Evolutionary conservation across 23 red algal species (phyloP).

Genomic region (Chondrus crispus): DNA sequence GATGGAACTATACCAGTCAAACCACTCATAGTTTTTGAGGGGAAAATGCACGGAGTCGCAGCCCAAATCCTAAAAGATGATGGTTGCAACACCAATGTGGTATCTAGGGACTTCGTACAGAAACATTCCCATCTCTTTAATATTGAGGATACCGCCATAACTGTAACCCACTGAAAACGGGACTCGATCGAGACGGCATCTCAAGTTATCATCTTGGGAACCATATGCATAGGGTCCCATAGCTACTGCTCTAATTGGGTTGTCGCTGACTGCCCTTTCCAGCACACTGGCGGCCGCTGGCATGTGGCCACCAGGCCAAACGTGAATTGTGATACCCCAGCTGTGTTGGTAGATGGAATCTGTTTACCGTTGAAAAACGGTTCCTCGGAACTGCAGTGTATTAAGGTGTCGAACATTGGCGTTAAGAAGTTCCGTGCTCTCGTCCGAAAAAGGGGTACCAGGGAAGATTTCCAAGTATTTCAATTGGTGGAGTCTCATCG

Average conservation of each 20-base stretch:
- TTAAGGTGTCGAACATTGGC: too few relatives aligned
- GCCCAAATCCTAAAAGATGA: conserved; percentile 2
- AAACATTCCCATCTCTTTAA: not conserved
- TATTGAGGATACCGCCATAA: not conserved
- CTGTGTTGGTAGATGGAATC: too few relatives aligned
- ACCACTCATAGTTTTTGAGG: not conserved
- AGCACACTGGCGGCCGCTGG: too few relatives aligned
- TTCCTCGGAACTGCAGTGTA: too few relatives aligned
- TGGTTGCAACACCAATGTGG: not conserved
- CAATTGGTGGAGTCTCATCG: too few relatives aligned
- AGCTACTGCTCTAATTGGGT: not conserved
- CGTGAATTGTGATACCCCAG: too few relatives aligned
- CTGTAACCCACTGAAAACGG: not conserved
- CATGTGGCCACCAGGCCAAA: too few relatives aligned
- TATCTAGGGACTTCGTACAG: not conserved
- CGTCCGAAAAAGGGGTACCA: too few relatives aligned
- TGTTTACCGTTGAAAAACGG: too few relatives aligned
- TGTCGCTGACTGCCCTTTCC: too few relatives aligned
- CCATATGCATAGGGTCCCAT: not conserved
- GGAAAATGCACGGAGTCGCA: not conserved
- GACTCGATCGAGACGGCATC: not conserved
- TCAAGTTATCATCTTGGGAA: not conserved
- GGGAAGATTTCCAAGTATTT: too few relatives aligned
- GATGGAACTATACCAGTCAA: conserved; percentile 1
- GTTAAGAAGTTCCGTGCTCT: too few relatives aligned